Conservation (phyloP, 73 alveolate species). For the Paramecium tetraurelia region DNA sequence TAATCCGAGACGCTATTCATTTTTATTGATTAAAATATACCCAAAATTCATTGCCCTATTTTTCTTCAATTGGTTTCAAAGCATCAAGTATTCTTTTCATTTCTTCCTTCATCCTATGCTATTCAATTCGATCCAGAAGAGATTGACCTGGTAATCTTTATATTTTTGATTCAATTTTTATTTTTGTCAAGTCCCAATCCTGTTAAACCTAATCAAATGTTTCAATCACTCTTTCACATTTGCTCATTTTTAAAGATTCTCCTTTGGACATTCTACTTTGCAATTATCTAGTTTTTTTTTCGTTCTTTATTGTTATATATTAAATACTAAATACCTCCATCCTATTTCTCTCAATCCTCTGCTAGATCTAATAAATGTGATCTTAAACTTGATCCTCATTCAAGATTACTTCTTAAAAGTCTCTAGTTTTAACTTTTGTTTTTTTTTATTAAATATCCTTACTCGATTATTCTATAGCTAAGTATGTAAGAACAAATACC, state of each 20-base stretch:
- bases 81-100: background rate
- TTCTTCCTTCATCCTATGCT: constrained; percentile 9
- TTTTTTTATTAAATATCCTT: background rate
- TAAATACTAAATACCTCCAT: background rate
- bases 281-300: background rate
- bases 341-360: background rate
- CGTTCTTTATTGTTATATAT: background rate
- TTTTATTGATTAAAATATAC: background rate
- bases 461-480: background rate
- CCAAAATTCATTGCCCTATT: constrained; percentile 42
- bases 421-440: background rate
- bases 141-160: background rate
- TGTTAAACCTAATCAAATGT: background rate
- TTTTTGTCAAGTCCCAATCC: background rate
- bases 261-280: background rate
- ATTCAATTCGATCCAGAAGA: background rate
- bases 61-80: background rate
- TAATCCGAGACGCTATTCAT: background rate
- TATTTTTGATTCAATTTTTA: background rate
- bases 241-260: constrained; percentile 9
- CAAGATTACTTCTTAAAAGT: background rate
- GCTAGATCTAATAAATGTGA: background rate
- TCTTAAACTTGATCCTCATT: constrained; percentile 13
- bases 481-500: background rate
- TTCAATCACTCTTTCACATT: background rate